Percentiles rank a stretch among this genome's conserved stretches.
Conservation (phyloP, 331 rosid genomes). For the Quercus tomentella region DNA sequence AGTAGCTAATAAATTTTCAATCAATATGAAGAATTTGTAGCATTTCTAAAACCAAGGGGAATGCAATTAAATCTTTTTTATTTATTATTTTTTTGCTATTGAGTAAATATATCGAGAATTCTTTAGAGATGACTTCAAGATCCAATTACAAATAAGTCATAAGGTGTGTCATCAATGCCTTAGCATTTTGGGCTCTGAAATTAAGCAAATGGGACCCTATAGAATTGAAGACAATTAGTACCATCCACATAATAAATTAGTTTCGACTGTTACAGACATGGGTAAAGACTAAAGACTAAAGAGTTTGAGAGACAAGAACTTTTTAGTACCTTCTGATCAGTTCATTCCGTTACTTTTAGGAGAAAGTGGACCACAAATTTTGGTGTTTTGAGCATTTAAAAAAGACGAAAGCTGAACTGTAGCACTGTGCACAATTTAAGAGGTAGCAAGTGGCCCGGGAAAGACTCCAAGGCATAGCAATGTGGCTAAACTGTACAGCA, state of each 20-base stretch:
- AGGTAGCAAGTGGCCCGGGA: background rate
- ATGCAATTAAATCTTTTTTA: too few relatives aligned
- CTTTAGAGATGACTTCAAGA: background rate
- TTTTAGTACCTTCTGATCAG: slow-evolving; percentile 37
- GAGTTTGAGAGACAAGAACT: slow-evolving; percentile 32
- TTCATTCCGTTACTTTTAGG: slow-evolving; percentile 30
- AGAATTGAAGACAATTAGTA: slow-evolving; percentile 28
- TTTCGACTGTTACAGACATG: slow-evolving; percentile 30
- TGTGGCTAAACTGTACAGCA: background rate
- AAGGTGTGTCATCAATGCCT: slow-evolving; percentile 4
- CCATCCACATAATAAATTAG: slow-evolving; percentile 17
- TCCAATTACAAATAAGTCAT: background rate
- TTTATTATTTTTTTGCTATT: too few relatives aligned
- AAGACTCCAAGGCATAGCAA: slow-evolving; percentile 6
- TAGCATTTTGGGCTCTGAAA: slow-evolving; percentile 28
- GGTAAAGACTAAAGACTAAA: slow-evolving; percentile 36
- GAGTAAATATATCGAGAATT: too few relatives aligned
- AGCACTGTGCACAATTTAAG: background rate
- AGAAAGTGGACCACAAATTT: slow-evolving; percentile 36
- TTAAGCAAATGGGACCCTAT: slow-evolving; percentile 31
- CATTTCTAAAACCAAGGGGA: too few relatives aligned
- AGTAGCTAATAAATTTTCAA: too few relatives aligned
- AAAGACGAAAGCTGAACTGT: slow-evolving; percentile 20
- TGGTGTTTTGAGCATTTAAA: slow-evolving; percentile 32
- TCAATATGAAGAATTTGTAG: too few relatives aligned